Evolutionary conservation across 1,284 basidiomycete genomes (phyloP), one percentile per base, ranked within the genome.

Genomic region (Ganoderma sinense): DNA sequence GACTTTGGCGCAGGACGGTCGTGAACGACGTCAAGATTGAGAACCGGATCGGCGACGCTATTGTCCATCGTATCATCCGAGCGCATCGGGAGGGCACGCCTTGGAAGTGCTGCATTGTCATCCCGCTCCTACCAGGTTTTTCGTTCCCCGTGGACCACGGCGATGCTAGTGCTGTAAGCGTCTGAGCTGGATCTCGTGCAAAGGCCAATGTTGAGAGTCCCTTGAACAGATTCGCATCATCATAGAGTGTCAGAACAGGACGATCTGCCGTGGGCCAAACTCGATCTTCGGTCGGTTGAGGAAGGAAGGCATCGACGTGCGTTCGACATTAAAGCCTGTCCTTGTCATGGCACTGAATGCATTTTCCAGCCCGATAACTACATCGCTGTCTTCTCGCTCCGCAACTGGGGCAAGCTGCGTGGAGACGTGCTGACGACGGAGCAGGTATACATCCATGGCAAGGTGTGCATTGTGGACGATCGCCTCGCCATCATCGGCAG

Each of bases 401-500:
- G 97, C 60, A 96, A 93, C 67, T 99, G 98, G 97, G 96, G 90
- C 4, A 98, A 96, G 82, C 88, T 99, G 80, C 89, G 92, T 16
- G 92, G 91, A 10, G 95, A 96, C 64, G 87, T 91, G 36, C 84
- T 99, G 69, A 94, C 94, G 4, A 98, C 97, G 1, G 97, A 99
- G 80, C 93, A 96, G 83, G 92, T 97, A 20, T 97, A 97, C 80
- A 95, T 97, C 71, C 96, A 97, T 79, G 94, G 88, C 64, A 96
- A 96, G 84, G 88, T 69, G 83, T 97, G 97, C 85, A 92, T 99
- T 66, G 96, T 99, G 13, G 98, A 99, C 79, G 97, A 99, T 78
- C 92, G 97, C 41, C 86, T 98, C 56, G 97, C 92, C n/a, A 96
- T 99, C 74, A 98, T 98, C 75, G 97, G 97, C n/a, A 98, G 97